Base-by-base conservation (phyloP, 345 rosid species). In the Hypericum androsaemum region DNA sequence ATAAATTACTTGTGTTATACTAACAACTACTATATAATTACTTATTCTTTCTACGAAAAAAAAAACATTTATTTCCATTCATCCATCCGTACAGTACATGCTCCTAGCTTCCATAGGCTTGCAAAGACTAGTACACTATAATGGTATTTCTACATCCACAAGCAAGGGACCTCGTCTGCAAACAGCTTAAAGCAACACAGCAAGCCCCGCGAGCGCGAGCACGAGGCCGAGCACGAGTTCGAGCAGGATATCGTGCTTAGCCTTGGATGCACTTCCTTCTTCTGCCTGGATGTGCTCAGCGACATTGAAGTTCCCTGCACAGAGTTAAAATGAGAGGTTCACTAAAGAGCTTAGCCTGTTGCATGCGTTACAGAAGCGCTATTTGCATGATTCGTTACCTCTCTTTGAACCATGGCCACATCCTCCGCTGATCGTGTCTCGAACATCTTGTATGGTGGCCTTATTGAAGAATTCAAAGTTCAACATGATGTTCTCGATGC, bases 361-460 rank as follows among this genome's bases (percentile, higher is more conserved):
- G n/a, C n/a, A n/a, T n/a, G n/a, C 4, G 32, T 22, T 22, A 4
- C 32, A 22, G 32, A 22, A 22, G 32, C 32, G 32, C 32, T 22
- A 4, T 22, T 22, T 1, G 32, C 32, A 22, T 22, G 32, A 22
- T 22, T 4, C 1, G 1, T 39, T 53, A 80, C 87, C 87, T 84
- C 94, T 73, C 47, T 76, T 70, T 6, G 77, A 70, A 57, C 98
- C 97, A 48, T 73, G 60, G 74, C 97, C 46, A 55, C 97, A 92
- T n/a, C 77, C 95, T 3, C 74, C 78, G 37, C 76, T 71, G 61
- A 88, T 71, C 5, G 94, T 81, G 62, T 81, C 77, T 58, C 72
- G 64, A 51, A 92, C 55, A 42, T 66, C 84, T 7, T 15, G 8
- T 57, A 80, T 56, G 15, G 97, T 88, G 46, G 98, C 94, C 40